Conservation (phyloP, 1,284 basidiomycete genomes). For the Ceratobasidium sp. region DNA sequence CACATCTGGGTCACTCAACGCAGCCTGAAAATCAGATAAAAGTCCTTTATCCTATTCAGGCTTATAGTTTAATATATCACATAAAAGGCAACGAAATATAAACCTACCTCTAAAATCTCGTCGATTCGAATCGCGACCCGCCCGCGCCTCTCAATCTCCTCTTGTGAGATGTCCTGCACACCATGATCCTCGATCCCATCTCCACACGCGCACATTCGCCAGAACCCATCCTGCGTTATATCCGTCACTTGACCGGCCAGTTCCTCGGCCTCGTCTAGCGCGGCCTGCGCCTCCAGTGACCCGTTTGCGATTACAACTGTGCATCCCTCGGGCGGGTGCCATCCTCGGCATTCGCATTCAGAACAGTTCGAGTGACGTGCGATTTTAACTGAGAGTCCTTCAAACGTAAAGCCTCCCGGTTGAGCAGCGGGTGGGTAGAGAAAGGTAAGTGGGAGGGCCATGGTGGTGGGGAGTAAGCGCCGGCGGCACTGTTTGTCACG, state of each 20-base stretch:
- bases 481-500: constrained; percentile 3
- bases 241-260: constrained; percentile 54
- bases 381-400: constrained; percentile 74
- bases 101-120: constrained; percentile 81
- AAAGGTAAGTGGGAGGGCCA: constrained; percentile 44
- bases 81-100: not conserved
- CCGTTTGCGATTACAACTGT: constrained; percentile 69
- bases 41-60: constrained; percentile 74
- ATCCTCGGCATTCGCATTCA: constrained; percentile 72
- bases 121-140: constrained; percentile 87
- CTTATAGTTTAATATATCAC: constrained; percentile 5
- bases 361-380: constrained; percentile 78
- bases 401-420: constrained; percentile 46
- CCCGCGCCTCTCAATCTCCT: constrained; percentile 77
- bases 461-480: constrained; percentile 26
- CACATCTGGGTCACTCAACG: constrained; percentile 76
- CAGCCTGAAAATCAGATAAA: constrained; percentile 76
- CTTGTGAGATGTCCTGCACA: constrained; percentile 65
- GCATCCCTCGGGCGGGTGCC: constrained; percentile 73
- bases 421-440: constrained; percentile 47
- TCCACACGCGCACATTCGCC: constrained; percentile 79
- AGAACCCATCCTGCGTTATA: constrained; percentile 65
- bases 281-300: constrained; percentile 63
- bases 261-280: constrained; percentile 75
- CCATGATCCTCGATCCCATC: constrained; percentile 79